Base-by-base conservation (phyloP, 2,329 filamentous ascomycete genomes). In the Cytospora piceicola region DNA sequence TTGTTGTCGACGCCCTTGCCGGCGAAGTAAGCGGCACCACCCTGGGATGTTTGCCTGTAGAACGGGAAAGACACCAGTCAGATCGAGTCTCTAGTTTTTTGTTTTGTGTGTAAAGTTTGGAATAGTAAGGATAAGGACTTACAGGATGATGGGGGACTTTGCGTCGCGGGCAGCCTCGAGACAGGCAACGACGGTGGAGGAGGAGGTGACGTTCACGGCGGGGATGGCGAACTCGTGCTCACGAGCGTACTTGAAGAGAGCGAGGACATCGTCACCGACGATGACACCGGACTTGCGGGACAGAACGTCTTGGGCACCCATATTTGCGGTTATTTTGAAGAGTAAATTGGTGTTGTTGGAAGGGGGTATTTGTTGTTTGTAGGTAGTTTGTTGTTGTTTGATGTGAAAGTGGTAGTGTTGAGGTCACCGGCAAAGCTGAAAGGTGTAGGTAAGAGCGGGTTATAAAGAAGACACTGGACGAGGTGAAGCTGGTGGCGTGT, bases 151-250 rank as follows among this genome's bases (percentile, higher is more conserved):
- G 74, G 95, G 95, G 68, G 92, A 86, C 80, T 96, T 96, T 77
- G 88, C 84, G 80, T 98, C 94, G 75, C 93, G 90, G 73, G 95
- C 95, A 77, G 95, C 95, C 86, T 99, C 95, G 73, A 99, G 93
- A 63, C 92, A 83, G 74, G 93, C 89, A 71, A 97, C 90, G 58
- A 73, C 76, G 61, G 82, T 84, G 69, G 93, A 97, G 69, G 92
- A 96, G 52, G 93, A 96, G 73, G 94, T 98, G 76, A 96, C 92
- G 82, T 98, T 97, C 78, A 93, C 88, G 76, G 92, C 92, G 68
- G 92, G 94, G 74, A 97, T 93, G 74, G 94, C 94, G 76, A 93
- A 97, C 71, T 90, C 83, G 77, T 96, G 86, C 84, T 95, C 86
- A 78, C 94, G 90, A 72, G 92, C 92, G 80, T 97, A 92, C 81